Evolutionary conservation across 495 filamentous ascomycete genomes (phyloP), one percentile per base, ranked within the genome.

Genomic region (Aspergillus egyptiacus): DNA sequence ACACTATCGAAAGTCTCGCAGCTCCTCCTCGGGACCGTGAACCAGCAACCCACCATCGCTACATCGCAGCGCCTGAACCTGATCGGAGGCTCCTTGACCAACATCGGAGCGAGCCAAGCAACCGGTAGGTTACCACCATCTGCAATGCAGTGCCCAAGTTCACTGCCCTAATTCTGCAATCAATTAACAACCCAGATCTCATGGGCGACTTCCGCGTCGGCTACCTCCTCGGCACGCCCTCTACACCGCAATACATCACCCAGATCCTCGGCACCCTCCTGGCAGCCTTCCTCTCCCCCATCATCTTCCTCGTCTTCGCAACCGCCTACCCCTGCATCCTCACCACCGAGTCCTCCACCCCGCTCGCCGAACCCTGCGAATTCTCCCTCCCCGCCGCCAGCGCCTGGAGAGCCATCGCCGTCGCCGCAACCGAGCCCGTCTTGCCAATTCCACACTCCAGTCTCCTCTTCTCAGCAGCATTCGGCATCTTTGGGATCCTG

Each of bases 121-220:
- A 36, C 31, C 6, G 45, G 45, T 48, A 48, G 4, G 25, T 20
- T 28, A 19, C 14, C 7, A 5, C 11, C 6, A 30, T 11, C 27
- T 5, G 5, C 27, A 30, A 30, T 30, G 11, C 27, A 30, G 5
- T 6, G 11, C 11, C 27, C 5, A 5, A 30, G 27, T 17, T 36
- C 9, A n/a, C 6, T 17, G 10, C 17, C 17, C 33, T 15, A 2
- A 30, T 14, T 6, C 45, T 18, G n/a, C n/a, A n/a, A n/a, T n/a
- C n/a, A n/a, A n/a, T n/a, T n/a, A n/a, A n/a, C n/a, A n/a, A n/a
- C n/a, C 19, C 22, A 48, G 45, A 48, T 27, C 45, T 48, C 8
- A 48, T 38, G 33, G 45, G 45, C 31, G 45, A 48, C 23, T 48
- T 48, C 32, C 45, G 45, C 19, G 45, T 48, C 2, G 45, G 45